phyloP scores from a whole-genome alignment of 2,329 filamentous ascomycete genomes.

The Lasiodiplodia sp. region DNA sequence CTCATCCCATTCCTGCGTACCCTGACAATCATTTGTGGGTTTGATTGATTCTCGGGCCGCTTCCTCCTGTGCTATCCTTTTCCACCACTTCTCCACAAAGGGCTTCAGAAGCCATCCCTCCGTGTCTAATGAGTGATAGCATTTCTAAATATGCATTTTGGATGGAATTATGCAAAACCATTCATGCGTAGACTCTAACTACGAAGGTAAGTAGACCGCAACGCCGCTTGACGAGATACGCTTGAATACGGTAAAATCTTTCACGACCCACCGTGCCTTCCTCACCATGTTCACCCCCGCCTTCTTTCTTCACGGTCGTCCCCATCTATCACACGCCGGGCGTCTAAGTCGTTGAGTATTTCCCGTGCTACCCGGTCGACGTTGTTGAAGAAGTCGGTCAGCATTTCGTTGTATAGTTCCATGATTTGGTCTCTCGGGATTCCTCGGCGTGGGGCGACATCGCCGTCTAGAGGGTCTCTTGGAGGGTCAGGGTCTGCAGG shows the following conservation, averaged over 20 bases:
- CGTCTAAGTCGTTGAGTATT: background rate
- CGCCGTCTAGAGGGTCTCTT: background rate
- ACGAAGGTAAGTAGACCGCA: too few species aligned
- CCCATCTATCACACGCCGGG: background rate
- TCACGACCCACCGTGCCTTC: too few species aligned
- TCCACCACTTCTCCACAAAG: background rate
- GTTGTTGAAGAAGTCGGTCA: background rate
- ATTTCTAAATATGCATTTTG: too few species aligned
- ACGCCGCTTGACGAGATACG: too few species aligned
- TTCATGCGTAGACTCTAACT: too few species aligned
- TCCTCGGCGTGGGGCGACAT: background rate
- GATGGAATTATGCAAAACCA: too few species aligned
- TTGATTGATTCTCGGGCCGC: too few species aligned
- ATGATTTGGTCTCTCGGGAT: background rate
- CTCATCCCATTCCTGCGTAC: too few species aligned
- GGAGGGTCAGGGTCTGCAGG: background rate
- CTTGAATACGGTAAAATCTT: too few species aligned
- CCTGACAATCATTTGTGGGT: too few species aligned
- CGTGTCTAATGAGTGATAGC: too few species aligned
- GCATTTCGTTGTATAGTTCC: background rate
- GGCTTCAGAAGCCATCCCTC: background rate
- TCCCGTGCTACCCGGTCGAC: background rate
- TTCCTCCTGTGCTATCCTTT: background rate
- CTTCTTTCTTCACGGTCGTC: background rate
- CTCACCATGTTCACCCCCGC: background rate